phyloP scores from a whole-genome alignment of 768 basidiomycete species.

The Hebeloma cylindrosporum region DNA sequence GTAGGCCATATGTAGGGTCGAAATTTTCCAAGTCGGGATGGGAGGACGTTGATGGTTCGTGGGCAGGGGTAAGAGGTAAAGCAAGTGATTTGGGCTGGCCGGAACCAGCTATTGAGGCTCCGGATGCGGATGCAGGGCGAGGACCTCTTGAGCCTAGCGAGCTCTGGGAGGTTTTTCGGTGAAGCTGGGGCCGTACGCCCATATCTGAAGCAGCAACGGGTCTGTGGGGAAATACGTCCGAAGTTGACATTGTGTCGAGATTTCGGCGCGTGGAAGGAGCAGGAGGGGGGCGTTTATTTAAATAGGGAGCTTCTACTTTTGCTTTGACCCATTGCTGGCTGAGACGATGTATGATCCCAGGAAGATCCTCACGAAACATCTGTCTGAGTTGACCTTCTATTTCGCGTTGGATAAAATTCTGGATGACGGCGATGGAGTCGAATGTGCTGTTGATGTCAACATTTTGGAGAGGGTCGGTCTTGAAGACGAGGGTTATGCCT shows the following conservation, averaged over 20 bases:
- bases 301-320: conserved; percentile 90
- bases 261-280: conserved; percentile 30
- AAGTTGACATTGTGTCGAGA: conserved; percentile 42
- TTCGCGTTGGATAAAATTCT: conserved; percentile 96
- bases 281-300: conserved; percentile 50
- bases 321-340: conserved; percentile 96
- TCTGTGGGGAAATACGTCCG: conserved; percentile 34
- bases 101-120: conserved; percentile 25
- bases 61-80: conserved; percentile 25
- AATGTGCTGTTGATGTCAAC: conserved; percentile 98
- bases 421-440: conserved; percentile 96
- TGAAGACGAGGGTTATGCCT: conserved; percentile 98
- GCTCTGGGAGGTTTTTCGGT: conserved; percentile 23
- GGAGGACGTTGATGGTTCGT: conserved; percentile 26
- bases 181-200: background rate
- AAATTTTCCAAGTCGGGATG: conserved; percentile 70
- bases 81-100: conserved; percentile 10
- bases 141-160: conserved; percentile 28
- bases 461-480: conserved; percentile 97
- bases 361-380: conserved; percentile 97
- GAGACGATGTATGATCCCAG: conserved; percentile 93
- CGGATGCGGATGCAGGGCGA: conserved; percentile 48
- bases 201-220: conserved; percentile 7
- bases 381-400: conserved; percentile 96
- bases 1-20: conserved; percentile 94